Conservation (phyloP, 2,329 filamentous ascomycete genomes). For the Trichoderma endophyticum region DNA sequence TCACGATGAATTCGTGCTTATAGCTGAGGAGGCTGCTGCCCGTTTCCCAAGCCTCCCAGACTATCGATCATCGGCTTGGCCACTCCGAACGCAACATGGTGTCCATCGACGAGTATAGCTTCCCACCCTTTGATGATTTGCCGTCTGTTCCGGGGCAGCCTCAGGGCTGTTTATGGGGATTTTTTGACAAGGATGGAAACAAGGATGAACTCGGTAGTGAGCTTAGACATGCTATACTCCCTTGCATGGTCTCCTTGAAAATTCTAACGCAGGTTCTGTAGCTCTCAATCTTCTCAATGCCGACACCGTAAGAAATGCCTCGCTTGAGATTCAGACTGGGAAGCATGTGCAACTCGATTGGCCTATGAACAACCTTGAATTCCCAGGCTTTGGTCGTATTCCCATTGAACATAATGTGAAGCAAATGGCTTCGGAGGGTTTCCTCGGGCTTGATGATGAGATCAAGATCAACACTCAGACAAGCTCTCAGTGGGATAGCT, state of each 20-base stretch:
- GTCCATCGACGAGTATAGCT: background rate
- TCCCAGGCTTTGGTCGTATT: background rate
- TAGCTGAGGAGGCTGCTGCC: background rate
- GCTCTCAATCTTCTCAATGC: background rate
- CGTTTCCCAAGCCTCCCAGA: background rate
- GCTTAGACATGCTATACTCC: background rate
- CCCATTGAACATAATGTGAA: background rate
- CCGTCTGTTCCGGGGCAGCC: slow-evolving; percentile 1
- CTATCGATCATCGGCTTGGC: background rate
- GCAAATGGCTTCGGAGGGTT: background rate
- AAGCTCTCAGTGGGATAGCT: background rate
- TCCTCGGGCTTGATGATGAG: background rate
- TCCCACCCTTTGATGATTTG: background rate
- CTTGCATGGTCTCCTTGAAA: background rate
- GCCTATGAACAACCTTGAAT: background rate
- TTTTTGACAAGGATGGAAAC: background rate
- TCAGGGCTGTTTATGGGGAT: background rate
- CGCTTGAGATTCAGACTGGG: background rate
- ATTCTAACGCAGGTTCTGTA: background rate
- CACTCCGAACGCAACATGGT: background rate
- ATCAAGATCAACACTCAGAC: slow-evolving; percentile 2
- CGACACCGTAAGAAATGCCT: background rate
- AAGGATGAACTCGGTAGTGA: slow-evolving; percentile 3
- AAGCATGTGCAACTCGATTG: background rate
- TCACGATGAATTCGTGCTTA: background rate